Conservation (phyloP, 192 early-diverging fungal genomes). For the Gigaspora rosea region DNA sequence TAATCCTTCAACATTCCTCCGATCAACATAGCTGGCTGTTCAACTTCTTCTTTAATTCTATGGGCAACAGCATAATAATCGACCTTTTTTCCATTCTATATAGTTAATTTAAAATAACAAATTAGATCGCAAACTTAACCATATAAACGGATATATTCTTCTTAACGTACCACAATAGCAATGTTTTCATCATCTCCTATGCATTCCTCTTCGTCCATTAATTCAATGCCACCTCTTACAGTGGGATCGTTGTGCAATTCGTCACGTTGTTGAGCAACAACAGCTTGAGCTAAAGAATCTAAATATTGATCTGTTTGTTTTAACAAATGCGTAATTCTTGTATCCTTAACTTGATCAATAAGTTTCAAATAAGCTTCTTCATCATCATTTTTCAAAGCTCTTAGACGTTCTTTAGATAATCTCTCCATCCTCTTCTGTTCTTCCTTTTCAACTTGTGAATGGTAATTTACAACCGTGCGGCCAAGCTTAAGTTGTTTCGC, state of each 20-base stretch:
- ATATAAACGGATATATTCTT: not conserved
- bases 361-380: conserved; percentile 97
- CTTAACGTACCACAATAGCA: conserved; percentile 23
- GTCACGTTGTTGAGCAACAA: conserved; percentile 78
- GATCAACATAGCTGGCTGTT: conserved; percentile 81
- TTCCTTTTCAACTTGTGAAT: conserved; percentile 86
- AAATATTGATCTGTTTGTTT: conserved; percentile 89
- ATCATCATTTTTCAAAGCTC: conserved; percentile 95
- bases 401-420: conserved; percentile 90
- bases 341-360: conserved; percentile 95
- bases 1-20: conserved; percentile 97
- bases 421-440: conserved; percentile 87
- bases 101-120: not conserved
- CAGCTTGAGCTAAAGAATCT: conserved; percentile 78
- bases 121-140: not conserved
- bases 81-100: conserved; percentile 47
- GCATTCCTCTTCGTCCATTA: conserved; percentile 53
- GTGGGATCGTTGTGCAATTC: conserved; percentile 44
- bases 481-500: conserved; percentile 74
- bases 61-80: conserved; percentile 93
- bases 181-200: conserved; percentile 42
- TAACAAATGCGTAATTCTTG: conserved; percentile 89
- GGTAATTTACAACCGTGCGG: conserved; percentile 71
- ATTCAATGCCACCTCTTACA: conserved; percentile 50
- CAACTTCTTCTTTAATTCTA: conserved; percentile 75